Evolutionary conservation across 257 asterid genomes (phyloP), one percentile per base, ranked within the genome.

Genomic region (Solanum piurae): DNA sequence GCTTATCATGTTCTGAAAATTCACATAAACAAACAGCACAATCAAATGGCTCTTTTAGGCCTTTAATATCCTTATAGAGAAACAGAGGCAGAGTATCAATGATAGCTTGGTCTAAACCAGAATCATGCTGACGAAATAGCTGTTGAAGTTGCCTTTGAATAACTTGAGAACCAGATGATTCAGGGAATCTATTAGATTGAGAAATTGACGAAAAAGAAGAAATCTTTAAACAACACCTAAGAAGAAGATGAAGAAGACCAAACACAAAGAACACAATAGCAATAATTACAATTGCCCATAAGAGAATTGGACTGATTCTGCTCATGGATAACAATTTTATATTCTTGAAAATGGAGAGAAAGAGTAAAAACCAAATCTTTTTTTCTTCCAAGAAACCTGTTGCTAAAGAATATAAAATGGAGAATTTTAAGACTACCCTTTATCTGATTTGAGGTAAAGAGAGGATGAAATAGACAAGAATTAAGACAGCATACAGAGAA

Each of bases 21-120:
- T 95, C 99, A 86, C 98, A 92, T 91, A 96, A 92, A 89, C 99
- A 96, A 37, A 96, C 98, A 7, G 99, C 98, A 77, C 99, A 96
- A 90, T 96, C 98, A 66, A 96, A 94, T 29, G 97, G 99, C 91
- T 96, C 98, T 49, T 94, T 93, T 5, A 94, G 90, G 29, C 99
- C 98, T 16, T 91, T 92, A 36, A 96, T 95, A 89, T 94, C 98
- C 86, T 93, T 95, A 18, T 94, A 96, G 34, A 92, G 87, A 86
- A 96, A 96, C 1, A 96, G 93, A 2, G 99, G 99, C 85, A 96
- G 89, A 18, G 98, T 94, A 77, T 96, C 99, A 18, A 96, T 96
- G 71, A 94, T 91, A 71, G 93, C 94, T 87, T 96, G 99, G 89
- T 96, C 99, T 75, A 95, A 87, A 73, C 99, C 99, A 4, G 95